Base-by-base conservation (phyloP, 2,329 filamentous ascomycete species). In the Ciborinia camelliae region DNA sequence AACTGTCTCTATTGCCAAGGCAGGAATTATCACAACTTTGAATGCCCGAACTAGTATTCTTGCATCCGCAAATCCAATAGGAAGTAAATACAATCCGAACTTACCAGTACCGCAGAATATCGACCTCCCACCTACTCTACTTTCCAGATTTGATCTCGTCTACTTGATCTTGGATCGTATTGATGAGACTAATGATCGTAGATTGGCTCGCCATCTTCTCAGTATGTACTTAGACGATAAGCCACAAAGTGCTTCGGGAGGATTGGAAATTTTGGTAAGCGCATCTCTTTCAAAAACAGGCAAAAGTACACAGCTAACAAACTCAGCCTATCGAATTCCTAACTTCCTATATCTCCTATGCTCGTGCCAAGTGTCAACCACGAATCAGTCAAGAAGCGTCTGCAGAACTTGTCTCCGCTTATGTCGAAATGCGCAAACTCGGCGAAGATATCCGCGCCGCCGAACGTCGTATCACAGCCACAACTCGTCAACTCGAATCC, bases 61-160 rank as follows among this genome's bases (percentile, higher is more conserved):
- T 37, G 95, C 95, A 20, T 98, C 94, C 14, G 95, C 95, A 77
- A 99, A 99, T 75, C 95, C 95, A 1, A 98, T 99, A 70, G 95
- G 95, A 72, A 97, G 92, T 79, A 93, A 96, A 75, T 99, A 99
- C 80, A 98, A 99, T 77, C 90, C 92, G 3, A 94, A 97, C 73
- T 80, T 99, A 30, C 93, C 95, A 0, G 95, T 99, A 18, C 95
- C 95, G 3, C 93, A 98, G 73, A 99, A 99, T 77, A 99, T 99
- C 72, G 95, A 99, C 74, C 86, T 99, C 10, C 95, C 95, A 0
- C 95, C 95, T 0, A 99, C 95, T 0, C 83, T 99, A 8, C 85
- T 99, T 61, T 97, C 93, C 6, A 90, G 95, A 82, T 99, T 99
- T 75, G 95, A 99, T 76, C 82, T 99, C 8, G 94, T 99, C 59